phyloP scores from a whole-genome alignment of 2,329 filamentous ascomycete genomes.

The Pseudogymnoascus sp. region DNA sequence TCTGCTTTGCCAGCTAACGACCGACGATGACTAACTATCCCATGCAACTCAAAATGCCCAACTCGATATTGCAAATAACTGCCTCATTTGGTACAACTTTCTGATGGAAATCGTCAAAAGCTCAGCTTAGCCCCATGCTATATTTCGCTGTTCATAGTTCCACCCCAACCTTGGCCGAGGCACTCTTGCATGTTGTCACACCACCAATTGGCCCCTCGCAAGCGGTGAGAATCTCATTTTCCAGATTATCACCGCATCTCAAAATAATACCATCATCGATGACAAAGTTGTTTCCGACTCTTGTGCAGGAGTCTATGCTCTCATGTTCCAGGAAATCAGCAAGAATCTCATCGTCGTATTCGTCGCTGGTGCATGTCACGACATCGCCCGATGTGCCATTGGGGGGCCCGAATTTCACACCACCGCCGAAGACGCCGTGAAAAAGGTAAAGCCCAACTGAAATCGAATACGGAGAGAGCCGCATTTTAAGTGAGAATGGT shows the following conservation, averaged over 20 bases:
- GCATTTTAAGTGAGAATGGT: neutral
- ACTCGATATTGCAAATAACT: neutral
- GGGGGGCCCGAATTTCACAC: neutral
- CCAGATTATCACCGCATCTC: neutral
- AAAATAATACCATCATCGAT: neutral
- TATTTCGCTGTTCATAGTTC: neutral
- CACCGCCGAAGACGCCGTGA: neutral
- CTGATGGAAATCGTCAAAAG: neutral
- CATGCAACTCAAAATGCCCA: neutral
- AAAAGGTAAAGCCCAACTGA: neutral
- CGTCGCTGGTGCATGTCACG: neutral
- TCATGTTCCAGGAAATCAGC: neutral
- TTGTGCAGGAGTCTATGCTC: neutral
- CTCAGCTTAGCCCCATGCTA: neutral
- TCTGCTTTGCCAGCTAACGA: neutral
- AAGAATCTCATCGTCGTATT: neutral
- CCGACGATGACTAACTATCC: neutral
- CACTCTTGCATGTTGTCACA: neutral
- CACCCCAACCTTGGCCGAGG: too few relatives aligned
- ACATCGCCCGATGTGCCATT: neutral
- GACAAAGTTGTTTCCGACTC: neutral
- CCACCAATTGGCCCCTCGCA: neutral
- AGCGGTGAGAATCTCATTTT: neutral
- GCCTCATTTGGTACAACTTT: neutral
- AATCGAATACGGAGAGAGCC: neutral